A percentile compares a stretch with the other conserved stretches of the same genome.
Conservation (phyloP, 1,284 basidiomycete species). For the Phellopilus nigrolimitatus region DNA sequence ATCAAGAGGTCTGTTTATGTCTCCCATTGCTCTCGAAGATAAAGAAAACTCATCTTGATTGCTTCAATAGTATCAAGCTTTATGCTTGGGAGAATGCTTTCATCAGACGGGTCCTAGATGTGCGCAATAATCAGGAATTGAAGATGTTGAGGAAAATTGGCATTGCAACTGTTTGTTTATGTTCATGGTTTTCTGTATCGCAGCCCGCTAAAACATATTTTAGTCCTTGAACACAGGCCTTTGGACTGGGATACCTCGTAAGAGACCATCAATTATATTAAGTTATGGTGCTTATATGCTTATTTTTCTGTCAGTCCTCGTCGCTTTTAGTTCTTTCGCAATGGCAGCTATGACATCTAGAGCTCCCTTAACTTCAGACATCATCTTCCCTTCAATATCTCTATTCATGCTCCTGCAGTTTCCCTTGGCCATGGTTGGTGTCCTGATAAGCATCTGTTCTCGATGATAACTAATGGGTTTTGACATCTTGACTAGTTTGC, state of each 20-base stretch:
- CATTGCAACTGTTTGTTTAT: constrained; percentile 49
- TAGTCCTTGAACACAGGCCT: constrained; percentile 57
- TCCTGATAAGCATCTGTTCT: neutral
- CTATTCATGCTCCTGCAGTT: constrained; percentile 89
- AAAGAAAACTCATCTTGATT: too few relatives aligned
- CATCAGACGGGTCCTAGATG: constrained; percentile 63
- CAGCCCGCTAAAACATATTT: constrained; percentile 5
- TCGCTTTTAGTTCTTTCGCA: constrained; percentile 75
- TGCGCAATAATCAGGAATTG: constrained; percentile 85
- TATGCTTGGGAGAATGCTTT: constrained; percentile 91
- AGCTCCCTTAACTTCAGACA: constrained; percentile 78
- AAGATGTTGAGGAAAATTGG: constrained; percentile 81
- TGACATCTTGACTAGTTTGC: constrained; percentile 49
- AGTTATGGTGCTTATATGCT: constrained; percentile 23
- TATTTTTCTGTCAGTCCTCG: constrained; percentile 12
- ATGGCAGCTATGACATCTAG: constrained; percentile 69
- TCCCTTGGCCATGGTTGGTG: constrained; percentile 76
- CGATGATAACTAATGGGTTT: constrained; percentile 8
- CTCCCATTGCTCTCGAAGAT: neutral
- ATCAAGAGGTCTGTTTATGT: constrained; percentile 69
- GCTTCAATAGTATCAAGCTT: constrained; percentile 57
- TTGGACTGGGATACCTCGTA: constrained; percentile 64
- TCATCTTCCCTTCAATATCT: constrained; percentile 93
- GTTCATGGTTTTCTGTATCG: neutral
- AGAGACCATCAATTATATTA: constrained; percentile 28